Conservation (phyloP, 1,284 basidiomycete species). For the Wolfiporia cocos region DNA sequence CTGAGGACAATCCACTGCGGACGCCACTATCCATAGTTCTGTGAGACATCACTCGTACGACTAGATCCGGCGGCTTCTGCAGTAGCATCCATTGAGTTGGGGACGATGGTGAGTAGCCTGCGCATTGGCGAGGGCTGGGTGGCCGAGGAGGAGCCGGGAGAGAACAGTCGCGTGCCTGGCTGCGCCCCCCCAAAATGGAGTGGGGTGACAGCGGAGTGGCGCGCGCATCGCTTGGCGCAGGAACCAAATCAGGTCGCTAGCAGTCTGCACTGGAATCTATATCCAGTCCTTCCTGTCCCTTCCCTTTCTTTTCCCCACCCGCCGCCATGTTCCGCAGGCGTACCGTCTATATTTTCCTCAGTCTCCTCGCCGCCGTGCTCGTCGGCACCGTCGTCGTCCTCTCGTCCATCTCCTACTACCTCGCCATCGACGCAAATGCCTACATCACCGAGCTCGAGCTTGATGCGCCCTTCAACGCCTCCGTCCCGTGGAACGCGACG, state of each 20-base stretch:
- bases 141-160: no score
- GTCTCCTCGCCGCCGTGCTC: constrained; percentile 80
- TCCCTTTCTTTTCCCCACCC: constrained; percentile 14
- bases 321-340: constrained; percentile 40
- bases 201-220: no score
- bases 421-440: constrained; percentile 75
- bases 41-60: no score
- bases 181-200: no score
- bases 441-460: constrained; percentile 81
- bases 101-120: no score
- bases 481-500: constrained; percentile 53
- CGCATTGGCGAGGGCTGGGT: no score
- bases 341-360: constrained; percentile 63
- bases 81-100: no score
- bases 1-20: no score
- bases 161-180: no score
- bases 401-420: constrained; percentile 86
- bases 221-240: no score
- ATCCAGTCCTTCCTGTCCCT: constrained; percentile 15
- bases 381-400: constrained; percentile 90
- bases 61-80: no score
- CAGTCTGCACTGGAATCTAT: constrained; percentile 13
- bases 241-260: background rate
- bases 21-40: no score
- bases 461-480: constrained; percentile 42